These are phyloP conservation scores for Euphorbia celastroides DNA, from an alignment of 441 rosid genomes.

Conservation along the genomic window DNA sequence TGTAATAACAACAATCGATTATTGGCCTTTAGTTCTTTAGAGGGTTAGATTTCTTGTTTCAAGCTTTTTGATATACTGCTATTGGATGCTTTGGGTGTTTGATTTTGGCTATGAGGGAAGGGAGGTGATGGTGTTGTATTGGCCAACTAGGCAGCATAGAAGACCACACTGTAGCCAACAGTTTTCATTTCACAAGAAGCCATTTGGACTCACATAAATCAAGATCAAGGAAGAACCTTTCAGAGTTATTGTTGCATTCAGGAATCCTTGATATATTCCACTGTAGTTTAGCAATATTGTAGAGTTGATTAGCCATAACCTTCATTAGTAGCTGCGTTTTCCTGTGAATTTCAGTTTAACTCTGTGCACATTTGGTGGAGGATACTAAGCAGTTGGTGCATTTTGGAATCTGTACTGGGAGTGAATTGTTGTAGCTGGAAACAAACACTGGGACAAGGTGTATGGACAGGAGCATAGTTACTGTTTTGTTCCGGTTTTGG, in stretches of 20 bases:
- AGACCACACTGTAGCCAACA: constrained; percentile 27
- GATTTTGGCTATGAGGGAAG: constrained; percentile 18
- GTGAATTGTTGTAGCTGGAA: constrained; percentile 31
- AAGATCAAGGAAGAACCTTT: constrained; percentile 10
- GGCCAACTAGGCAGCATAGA: constrained; percentile 22
- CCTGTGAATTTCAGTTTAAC: background rate
- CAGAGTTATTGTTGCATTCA: constrained; percentile 7
- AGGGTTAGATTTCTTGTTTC: constrained; percentile 14
- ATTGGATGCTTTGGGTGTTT: constrained; percentile 30
- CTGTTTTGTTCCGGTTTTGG: constrained; percentile 57
- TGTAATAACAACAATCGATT: constrained; percentile 16
- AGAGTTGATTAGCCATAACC: constrained; percentile 10
- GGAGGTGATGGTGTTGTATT: constrained; percentile 29
- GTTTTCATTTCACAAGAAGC: constrained; percentile 29
- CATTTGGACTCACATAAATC: constrained; percentile 32
- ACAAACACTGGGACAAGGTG: constrained; percentile 58
- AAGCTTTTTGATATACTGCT: constrained; percentile 14
- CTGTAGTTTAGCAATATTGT: constrained; percentile 8
- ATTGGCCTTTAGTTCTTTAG: constrained; percentile 8
- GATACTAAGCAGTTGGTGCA: no score
- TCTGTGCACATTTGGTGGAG: background rate
- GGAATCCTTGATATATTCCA: constrained; percentile 14
- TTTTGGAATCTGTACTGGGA: constrained; percentile 4
- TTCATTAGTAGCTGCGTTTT: constrained; percentile 1
- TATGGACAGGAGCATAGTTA: constrained; percentile 49